A percentile compares a stretch with the other conserved stretches of the same genome.
Conservation (phyloP, 208 protist species). For the Naegleria gruberi region DNA sequence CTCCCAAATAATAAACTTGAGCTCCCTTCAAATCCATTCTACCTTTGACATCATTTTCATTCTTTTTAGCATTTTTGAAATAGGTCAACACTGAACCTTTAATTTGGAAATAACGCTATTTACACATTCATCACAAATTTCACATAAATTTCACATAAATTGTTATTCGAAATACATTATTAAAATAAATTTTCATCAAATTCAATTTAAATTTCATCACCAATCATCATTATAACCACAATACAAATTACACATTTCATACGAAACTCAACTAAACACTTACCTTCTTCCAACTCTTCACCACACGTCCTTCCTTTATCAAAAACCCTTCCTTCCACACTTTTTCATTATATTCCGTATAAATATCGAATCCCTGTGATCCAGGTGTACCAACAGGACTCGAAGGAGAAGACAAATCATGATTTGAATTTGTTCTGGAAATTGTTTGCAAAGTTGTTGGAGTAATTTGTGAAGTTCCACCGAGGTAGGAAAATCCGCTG, state of each 20-base stretch:
- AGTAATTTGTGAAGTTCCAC: background rate
- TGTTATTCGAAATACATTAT: background rate
- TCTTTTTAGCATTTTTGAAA: background rate
- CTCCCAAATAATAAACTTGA: background rate
- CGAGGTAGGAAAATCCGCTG: no score
- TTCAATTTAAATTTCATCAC: no score
- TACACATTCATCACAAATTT: background rate
- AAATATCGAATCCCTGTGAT: background rate
- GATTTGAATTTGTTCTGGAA: background rate
- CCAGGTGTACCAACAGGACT: background rate
- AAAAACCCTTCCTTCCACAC: background rate
- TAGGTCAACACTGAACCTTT: background rate
- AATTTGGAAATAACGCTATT: background rate
- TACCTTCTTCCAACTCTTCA: constrained; percentile 2
- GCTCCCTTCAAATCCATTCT: background rate
- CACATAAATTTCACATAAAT: background rate
- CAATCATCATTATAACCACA: no score
- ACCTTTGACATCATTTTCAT: background rate
- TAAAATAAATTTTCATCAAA: background rate
- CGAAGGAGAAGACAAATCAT: background rate
- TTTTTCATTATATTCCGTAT: background rate
- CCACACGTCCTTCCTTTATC: background rate
- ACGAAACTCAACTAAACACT: background rate
- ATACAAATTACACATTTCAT: no score
- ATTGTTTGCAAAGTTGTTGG: background rate